Conservation (phyloP, 2,329 filamentous ascomycete species). For the Neofusicoccum kwambonambiense region DNA sequence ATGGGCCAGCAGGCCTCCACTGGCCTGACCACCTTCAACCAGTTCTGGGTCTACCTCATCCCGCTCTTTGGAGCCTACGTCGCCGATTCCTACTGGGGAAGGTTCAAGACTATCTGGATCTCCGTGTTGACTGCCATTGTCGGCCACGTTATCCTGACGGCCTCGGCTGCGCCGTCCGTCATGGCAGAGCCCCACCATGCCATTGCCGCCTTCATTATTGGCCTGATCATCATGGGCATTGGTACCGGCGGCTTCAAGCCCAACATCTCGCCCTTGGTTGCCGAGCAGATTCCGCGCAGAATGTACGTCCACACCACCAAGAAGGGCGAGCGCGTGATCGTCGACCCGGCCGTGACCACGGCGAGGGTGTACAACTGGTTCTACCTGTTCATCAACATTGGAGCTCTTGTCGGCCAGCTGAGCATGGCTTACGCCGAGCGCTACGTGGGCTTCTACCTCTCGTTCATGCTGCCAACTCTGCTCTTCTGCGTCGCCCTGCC, state of each 20-base stretch:
- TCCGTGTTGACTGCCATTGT: constrained; percentile 60
- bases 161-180: constrained; percentile 54
- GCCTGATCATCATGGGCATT: constrained; percentile 62
- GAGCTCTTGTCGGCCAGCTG: constrained; percentile 36
- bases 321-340: constrained; percentile 59
- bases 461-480: constrained; percentile 66
- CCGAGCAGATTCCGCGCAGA: constrained; percentile 64
- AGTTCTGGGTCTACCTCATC: constrained; percentile 58
- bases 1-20: constrained; percentile 55
- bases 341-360: constrained; percentile 65
- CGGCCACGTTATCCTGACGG: constrained; percentile 55
- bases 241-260: constrained; percentile 70
- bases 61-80: constrained; percentile 59
- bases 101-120: constrained; percentile 53
- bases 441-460: constrained; percentile 69
- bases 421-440: constrained; percentile 40
- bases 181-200: constrained; percentile 49
- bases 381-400: constrained; percentile 41
- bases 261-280: constrained; percentile 57
- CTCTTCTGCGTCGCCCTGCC: constrained; percentile 61
- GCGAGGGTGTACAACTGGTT: constrained; percentile 64
- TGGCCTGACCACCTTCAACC: constrained; percentile 53
- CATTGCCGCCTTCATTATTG: constrained; percentile 55
- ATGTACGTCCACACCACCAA: constrained; percentile 48
- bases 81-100: constrained; percentile 37